Percentiles rank a stretch among this genome's conserved stretches.
Evolutionary conservation across 352 stramenopile species (phyloP).

Genomic region (Pelagophyceae sp.): DNA sequence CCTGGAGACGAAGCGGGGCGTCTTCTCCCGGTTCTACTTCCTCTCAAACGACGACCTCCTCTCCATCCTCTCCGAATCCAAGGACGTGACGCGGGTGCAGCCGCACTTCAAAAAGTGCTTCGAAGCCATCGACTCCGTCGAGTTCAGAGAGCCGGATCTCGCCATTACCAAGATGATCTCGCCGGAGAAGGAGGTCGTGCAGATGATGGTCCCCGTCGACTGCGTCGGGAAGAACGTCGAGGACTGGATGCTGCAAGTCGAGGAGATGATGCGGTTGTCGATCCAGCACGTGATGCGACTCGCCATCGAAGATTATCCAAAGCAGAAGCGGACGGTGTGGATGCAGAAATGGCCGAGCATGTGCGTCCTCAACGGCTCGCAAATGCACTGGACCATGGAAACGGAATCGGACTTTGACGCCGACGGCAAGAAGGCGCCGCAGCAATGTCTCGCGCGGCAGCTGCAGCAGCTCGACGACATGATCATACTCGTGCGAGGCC

Average conservation of each 20-base stretch:
- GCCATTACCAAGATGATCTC: constrained; percentile 83
- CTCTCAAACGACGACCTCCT: constrained; percentile 84
- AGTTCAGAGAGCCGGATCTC: constrained; percentile 51
- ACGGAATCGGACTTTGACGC: constrained; percentile 73
- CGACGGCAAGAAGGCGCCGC: constrained; percentile 59
- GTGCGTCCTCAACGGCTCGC: constrained; percentile 80
- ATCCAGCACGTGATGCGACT: constrained; percentile 72
- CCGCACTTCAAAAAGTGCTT: constrained; percentile 88
- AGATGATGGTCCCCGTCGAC: constrained; percentile 66
- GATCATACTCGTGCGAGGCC: constrained; percentile 75
- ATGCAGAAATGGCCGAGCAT: constrained; percentile 82
- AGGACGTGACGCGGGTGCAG: constrained; percentile 80
- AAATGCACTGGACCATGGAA: constrained; percentile 82
- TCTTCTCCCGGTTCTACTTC: constrained; percentile 84
- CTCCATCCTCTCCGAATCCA: constrained; percentile 79
- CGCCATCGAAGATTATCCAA: constrained; percentile 72
- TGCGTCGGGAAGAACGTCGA: constrained; percentile 81
- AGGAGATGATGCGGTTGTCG: constrained; percentile 80
- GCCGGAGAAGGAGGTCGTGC: constrained; percentile 72
- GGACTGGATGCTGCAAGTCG: constrained; percentile 82
- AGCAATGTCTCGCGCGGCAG: constrained; percentile 63
- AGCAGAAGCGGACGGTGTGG: constrained; percentile 69
- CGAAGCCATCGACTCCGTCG: constrained; percentile 76
- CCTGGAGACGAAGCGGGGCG: constrained; percentile 76
- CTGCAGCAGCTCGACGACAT: constrained; percentile 79